Percentiles rank a stretch among this genome's conserved stretches.
These are phyloP conservation scores for Solanum virginianum DNA, from an alignment of 257 asterid species.

Conservation along the genomic window DNA sequence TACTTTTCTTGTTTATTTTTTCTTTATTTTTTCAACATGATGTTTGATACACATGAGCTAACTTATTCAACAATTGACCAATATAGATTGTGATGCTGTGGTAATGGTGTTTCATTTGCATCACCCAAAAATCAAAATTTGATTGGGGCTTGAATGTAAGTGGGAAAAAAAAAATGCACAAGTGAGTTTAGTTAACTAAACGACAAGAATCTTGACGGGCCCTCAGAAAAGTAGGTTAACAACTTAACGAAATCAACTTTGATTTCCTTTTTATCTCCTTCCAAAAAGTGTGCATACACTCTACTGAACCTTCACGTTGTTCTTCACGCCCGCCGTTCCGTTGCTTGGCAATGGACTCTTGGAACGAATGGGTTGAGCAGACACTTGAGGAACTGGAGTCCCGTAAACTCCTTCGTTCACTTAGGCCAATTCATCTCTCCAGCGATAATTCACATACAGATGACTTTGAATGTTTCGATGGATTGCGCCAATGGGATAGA, in stretches of 20 bases:
- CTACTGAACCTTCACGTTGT: neutral
- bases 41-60: neutral
- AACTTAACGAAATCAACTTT: neutral
- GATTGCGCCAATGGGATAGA: slow-evolving; percentile 70
- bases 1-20: too few relatives aligned
- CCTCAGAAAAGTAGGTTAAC: neutral
- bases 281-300: neutral
- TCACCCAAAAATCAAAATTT: too few relatives aligned
- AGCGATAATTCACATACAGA: neutral
- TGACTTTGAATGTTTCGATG: slow-evolving; percentile 28
- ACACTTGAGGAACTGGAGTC: slow-evolving; percentile 51
- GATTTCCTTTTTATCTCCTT: neutral
- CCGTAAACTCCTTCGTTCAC: slow-evolving; percentile 63
- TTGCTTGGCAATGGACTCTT: slow-evolving; percentile 3
- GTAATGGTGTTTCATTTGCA: too few relatives aligned
- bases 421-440: slow-evolving; percentile 70
- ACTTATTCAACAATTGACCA: too few relatives aligned
- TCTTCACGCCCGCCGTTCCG: neutral
- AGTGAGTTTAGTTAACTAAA: neutral
- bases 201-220: neutral
- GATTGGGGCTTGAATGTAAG: too few relatives aligned
- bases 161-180: too few relatives aligned
- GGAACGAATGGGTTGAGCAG: slow-evolving; percentile 70
- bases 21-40: neutral
- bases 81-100: too few relatives aligned